These are phyloP conservation scores for Ceratocystiopsis sp. DNA, from an alignment of 2,329 filamentous ascomycete species.

Conservation along the genomic window DNA sequence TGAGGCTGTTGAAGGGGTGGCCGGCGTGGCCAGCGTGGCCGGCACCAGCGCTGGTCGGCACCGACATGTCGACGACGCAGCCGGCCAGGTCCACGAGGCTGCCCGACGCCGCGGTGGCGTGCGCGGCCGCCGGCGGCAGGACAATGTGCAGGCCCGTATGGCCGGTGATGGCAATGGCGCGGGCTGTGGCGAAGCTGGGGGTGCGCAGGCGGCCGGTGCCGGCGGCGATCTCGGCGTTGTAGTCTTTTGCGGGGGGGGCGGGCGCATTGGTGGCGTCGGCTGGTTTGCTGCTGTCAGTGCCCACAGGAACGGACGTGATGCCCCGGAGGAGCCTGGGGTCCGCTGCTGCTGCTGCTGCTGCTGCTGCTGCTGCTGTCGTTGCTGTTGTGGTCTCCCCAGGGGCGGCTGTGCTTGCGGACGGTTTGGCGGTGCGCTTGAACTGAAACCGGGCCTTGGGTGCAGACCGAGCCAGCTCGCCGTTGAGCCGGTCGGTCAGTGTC, in stretches of 20 bases:
- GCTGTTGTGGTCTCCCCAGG: slow-evolving; percentile 18
- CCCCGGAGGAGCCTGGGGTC: slow-evolving; percentile 23
- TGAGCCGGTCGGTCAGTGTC: slow-evolving; percentile 60
- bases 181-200: slow-evolving; percentile 45
- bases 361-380: too few relatives aligned
- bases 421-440: slow-evolving; percentile 37
- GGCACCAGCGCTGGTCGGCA: slow-evolving; percentile 35
- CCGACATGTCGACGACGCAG: slow-evolving; percentile 69
- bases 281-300: background rate
- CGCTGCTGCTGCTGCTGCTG: too few relatives aligned
- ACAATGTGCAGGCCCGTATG: slow-evolving; percentile 59
- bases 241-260: slow-evolving; percentile 24
- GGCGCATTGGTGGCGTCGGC: slow-evolving; percentile 4
- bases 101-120: slow-evolving; percentile 57
- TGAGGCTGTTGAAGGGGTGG: slow-evolving; percentile 53
- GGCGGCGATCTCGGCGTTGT: slow-evolving; percentile 37
- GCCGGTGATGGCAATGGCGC: slow-evolving; percentile 46
- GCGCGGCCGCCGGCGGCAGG: slow-evolving; percentile 52
- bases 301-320: too few relatives aligned
- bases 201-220: slow-evolving; percentile 29
- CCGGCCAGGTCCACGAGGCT: slow-evolving; percentile 50
- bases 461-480: slow-evolving; percentile 48
- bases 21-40: slow-evolving; percentile 19
- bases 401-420: slow-evolving; percentile 8
- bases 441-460: slow-evolving; percentile 67